Base-by-base conservation (phyloP, 2,329 filamentous ascomycete species). In the Bipolaris victoriae region DNA sequence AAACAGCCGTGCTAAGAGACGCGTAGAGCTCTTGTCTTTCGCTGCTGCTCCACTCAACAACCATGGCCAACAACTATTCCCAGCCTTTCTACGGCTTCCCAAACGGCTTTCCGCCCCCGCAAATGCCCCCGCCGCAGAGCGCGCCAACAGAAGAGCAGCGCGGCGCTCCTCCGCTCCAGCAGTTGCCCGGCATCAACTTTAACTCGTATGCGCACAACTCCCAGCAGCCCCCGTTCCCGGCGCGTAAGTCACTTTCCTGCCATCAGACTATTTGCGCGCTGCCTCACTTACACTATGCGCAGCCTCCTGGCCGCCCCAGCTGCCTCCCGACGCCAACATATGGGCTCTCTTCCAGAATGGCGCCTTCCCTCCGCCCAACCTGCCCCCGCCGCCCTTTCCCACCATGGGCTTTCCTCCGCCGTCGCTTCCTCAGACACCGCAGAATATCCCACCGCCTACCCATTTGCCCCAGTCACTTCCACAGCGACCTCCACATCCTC, bases 61-160 rank as follows among this genome's bases (percentile, higher is more conserved):
- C n/a, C 26, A 75, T 75, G 72, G 71, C 71, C 15, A 70, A 67
- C 64, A 67, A 72, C 60, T 66, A 68, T 37, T 57, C 66, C 49
- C 70, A 67, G 52, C 69, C 68, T 11, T 63, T 58, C 15, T 68
- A 66, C 51, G 63, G 67, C 57, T 49, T 65, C 54, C 65, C 67
- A 51, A 68, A 71, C 46, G 60, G 60, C 13, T 65, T 60, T 31
- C 63, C 66, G 11, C 64, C 58, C 9, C 63, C 54, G 47, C 59
- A 52, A 16, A 52, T 57, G 36, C 60, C 49, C 31, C 63, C 44
- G 6, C 44, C 46, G 41, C 49, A 44, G 9, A 49, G 52, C 51
- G 16, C 55, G 48, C 63, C 58, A 18, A 41, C 57, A 20, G 49
- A 64, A 20, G 29, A 58, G 7, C 52, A 57, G 10, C 50, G 52